phyloP scores from a whole-genome alignment of 2,329 filamentous ascomycete species.

The Cercospora sp. region DNA sequence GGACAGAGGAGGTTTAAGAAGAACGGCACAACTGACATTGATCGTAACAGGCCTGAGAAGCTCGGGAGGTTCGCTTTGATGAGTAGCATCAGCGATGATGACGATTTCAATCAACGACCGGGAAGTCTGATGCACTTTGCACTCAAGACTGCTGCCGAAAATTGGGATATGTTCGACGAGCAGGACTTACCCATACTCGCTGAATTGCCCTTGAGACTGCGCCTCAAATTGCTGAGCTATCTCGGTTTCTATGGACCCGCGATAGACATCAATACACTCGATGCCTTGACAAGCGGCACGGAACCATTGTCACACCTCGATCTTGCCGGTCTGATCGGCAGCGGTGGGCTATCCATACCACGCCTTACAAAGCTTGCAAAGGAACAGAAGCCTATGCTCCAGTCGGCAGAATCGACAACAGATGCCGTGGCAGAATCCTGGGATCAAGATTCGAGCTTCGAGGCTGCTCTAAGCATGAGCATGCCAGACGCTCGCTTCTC shows the following conservation, averaged over 20 bases:
- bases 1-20: constrained; percentile 21
- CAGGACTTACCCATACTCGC: constrained; percentile 58
- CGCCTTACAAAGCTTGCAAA: constrained; percentile 46
- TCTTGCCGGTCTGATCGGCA: constrained; percentile 52
- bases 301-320: constrained; percentile 55
- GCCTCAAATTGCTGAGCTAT: constrained; percentile 58
- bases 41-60: constrained; percentile 31
- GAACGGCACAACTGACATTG: constrained; percentile 18
- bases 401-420: background rate
- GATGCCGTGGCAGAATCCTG: constrained; percentile 46
- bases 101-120: constrained; percentile 7
- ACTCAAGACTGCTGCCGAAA: constrained; percentile 55
- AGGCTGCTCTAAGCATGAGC: constrained; percentile 28
- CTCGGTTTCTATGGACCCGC: constrained; percentile 52
- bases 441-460: constrained; percentile 43
- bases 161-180: constrained; percentile 58
- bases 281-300: constrained; percentile 52
- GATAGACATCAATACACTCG: constrained; percentile 49
- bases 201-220: constrained; percentile 53
- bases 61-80: constrained; percentile 32
- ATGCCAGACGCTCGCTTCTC: constrained; percentile 46
- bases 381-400: background rate
- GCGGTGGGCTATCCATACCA: constrained; percentile 48
- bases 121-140: constrained; percentile 52
- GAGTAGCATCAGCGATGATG: constrained; percentile 18